A percentile compares a stretch with the other conserved stretches of the same genome.
phyloP scores from a whole-genome alignment of 1,284 basidiomycete genomes.

The Cryptococcus hybrid region DNA sequence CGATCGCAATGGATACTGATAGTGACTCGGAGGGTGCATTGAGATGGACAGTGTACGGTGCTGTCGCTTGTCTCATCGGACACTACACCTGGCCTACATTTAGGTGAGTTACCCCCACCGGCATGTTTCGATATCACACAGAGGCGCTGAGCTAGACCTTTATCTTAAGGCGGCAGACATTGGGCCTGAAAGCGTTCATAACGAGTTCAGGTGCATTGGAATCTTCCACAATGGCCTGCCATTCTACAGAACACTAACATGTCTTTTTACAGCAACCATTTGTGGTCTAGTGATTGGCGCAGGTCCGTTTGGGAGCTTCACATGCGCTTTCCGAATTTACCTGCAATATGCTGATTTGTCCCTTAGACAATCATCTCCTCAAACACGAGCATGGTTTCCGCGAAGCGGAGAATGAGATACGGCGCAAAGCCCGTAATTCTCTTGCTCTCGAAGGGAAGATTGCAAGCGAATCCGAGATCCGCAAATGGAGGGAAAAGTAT shows the following conservation, averaged over 20 bases:
- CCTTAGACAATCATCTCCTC: conserved; percentile 66
- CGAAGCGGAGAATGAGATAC: conserved; percentile 63
- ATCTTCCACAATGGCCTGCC: not conserved
- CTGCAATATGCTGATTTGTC: not conserved
- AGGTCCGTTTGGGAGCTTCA: conserved; percentile 17
- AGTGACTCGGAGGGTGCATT: conserved; percentile 57
- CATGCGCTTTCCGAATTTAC: not conserved
- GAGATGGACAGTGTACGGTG: conserved; percentile 58
- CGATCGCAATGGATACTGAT: not conserved
- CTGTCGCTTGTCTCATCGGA: conserved; percentile 62
- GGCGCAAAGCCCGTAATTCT: conserved; percentile 70
- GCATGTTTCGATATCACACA: too few relatives aligned
- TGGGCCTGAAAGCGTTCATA: conserved; percentile 73
- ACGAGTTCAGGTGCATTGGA: conserved; percentile 33
- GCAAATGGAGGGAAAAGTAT: conserved; percentile 65
- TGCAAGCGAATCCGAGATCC: conserved; percentile 77
- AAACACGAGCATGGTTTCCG: conserved; percentile 66
- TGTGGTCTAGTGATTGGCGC: conserved; percentile 68
- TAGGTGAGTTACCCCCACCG: conserved; percentile 53
- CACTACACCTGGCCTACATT: conserved; percentile 76
- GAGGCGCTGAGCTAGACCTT: too few relatives aligned
- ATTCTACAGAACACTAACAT: not conserved
- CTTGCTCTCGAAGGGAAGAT: conserved; percentile 70
- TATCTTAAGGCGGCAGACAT: conserved; percentile 64
- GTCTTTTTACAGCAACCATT: conserved; percentile 55